Evolutionary conservation across 108 stramenopile genomes (phyloP), one percentile per base, ranked within the genome.

Genomic region (Cylindrotheca closterium): DNA sequence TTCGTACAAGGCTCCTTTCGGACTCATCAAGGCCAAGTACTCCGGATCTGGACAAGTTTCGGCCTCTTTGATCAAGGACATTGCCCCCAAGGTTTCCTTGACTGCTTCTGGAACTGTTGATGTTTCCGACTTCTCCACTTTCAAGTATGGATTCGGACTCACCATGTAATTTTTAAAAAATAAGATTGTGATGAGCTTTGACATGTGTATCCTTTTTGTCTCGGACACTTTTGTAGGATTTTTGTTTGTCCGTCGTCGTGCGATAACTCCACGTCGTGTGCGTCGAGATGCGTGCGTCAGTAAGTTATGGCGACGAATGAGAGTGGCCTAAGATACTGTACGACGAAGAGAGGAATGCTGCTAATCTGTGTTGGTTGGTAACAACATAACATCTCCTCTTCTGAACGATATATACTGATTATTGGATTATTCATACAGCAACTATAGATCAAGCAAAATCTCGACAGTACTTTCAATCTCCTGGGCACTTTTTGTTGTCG

Each of bases 1-100:
- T 28, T 26, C 79, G 21, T 95, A 86, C 86, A 89, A 87, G 79
- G 73, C 84, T 53, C 62, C 60, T 24, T 66, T 88, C 55, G 94
- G 94, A 68, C 77, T 73, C 58, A 59, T 95, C 87, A 95, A 95
- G 88, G 94, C 89, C 26, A 95, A 95, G 89, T 71, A 84, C 48
- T 77, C 81, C 31, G 83, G 77, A 69, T 73, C 78, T 31, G 94
- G 94, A 30, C 59, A 84, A 48, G 72, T 89, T 30, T 79, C 77
- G 15, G 91, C 94, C 47, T 74, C 78, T 64, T 50, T 95, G 68
- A 60, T 89, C 58, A 86, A 84, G 82, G 89, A 95, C 28, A 73
- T 95, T 64, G 91, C 89, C 18, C 87, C 88, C 51, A 89, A 88
- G 84, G 94, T 95, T 32, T 86, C 79, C 47, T 63, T 95, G 62